These are phyloP conservation scores for Kalaharituber pfeilii DNA, from an alignment of 2,329 filamentous ascomycete genomes.

Conservation along the genomic window DNA sequence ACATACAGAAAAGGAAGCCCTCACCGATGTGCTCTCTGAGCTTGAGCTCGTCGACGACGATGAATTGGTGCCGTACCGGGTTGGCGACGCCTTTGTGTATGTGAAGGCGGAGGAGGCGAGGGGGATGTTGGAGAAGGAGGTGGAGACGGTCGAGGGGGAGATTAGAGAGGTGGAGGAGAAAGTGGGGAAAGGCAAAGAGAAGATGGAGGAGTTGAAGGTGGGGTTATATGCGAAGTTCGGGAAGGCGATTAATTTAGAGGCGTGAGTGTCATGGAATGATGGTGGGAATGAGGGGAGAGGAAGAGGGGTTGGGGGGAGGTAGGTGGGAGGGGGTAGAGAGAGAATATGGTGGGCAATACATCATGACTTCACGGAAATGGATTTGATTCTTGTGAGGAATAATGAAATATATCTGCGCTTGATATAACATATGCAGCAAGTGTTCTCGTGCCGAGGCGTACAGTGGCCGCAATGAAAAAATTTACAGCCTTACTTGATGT, in stretches of 20 bases:
- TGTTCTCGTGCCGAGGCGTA: background rate
- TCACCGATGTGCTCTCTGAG: conserved; percentile 81
- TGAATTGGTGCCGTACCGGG: conserved; percentile 88
- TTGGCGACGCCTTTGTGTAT: conserved; percentile 88
- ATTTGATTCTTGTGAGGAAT: no score
- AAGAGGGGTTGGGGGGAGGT: no score
- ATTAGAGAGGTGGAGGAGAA: conserved; percentile 61
- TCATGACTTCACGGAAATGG: no score
- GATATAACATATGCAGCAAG: background rate
- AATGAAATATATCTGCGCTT: background rate
- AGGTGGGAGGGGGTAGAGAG: no score
- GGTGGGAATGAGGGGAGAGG: no score
- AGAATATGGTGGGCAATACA: no score
- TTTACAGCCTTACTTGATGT: no score
- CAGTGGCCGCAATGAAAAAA: no score
- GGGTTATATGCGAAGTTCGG: conserved; percentile 89
- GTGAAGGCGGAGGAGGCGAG: conserved; percentile 71
- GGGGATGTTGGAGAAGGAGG: conserved; percentile 57
- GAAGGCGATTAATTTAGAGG: conserved; percentile 90
- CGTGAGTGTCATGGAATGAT: no score
- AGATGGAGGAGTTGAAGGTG: conserved; percentile 81
- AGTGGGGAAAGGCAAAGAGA: conserved; percentile 55
- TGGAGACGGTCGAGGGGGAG: conserved; percentile 57
- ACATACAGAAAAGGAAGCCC: conserved; percentile 71
- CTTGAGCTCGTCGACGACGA: conserved; percentile 92